phyloP scores from a whole-genome alignment of 2,329 filamentous ascomycete genomes.

The Penicillium sp. region DNA sequence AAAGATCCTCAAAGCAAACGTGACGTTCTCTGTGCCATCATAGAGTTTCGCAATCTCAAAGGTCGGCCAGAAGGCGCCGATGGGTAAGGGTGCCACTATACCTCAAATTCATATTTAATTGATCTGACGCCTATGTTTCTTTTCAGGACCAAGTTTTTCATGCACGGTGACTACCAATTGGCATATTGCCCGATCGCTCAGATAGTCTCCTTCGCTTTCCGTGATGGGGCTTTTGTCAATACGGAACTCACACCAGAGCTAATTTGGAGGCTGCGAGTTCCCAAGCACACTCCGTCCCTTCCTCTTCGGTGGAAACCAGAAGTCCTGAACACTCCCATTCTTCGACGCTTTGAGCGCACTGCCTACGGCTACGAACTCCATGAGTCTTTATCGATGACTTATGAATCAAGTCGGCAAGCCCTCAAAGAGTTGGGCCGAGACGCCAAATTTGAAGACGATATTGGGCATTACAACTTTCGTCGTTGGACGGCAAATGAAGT shows the following conservation, averaged over 20 bases:
- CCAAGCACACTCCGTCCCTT: constrained; percentile 13
- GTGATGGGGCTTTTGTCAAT: constrained; percentile 26
- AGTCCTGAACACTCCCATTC: constrained; percentile 24
- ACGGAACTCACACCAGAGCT: constrained; percentile 24
- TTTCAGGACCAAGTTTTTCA: constrained; percentile 33
- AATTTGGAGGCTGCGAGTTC: constrained; percentile 16
- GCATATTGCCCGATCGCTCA: constrained; percentile 28
- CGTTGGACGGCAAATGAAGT: constrained; percentile 29
- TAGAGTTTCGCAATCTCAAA: constrained; percentile 30
- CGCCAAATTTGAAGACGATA: constrained; percentile 27
- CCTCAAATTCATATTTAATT: no score
- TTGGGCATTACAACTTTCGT: constrained; percentile 31
- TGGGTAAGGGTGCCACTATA: no score
- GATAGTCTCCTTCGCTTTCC: constrained; percentile 24
- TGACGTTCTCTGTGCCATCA: constrained; percentile 27
- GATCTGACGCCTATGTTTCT: no score
- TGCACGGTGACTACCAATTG: constrained; percentile 29
- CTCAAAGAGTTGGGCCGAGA: constrained; percentile 27
- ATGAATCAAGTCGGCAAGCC: constrained; percentile 25
- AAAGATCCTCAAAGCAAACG: constrained; percentile 20
- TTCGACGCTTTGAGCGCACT: constrained; percentile 25
- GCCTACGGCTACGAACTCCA: constrained; percentile 24
- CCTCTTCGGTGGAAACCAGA: constrained; percentile 12
- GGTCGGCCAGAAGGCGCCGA: constrained; percentile 26
- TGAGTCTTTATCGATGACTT: constrained; percentile 25